Evolutionary conservation across 2,329 filamentous ascomycete genomes (phyloP).

Genomic region (Beauveria scarabaeidicola): DNA sequence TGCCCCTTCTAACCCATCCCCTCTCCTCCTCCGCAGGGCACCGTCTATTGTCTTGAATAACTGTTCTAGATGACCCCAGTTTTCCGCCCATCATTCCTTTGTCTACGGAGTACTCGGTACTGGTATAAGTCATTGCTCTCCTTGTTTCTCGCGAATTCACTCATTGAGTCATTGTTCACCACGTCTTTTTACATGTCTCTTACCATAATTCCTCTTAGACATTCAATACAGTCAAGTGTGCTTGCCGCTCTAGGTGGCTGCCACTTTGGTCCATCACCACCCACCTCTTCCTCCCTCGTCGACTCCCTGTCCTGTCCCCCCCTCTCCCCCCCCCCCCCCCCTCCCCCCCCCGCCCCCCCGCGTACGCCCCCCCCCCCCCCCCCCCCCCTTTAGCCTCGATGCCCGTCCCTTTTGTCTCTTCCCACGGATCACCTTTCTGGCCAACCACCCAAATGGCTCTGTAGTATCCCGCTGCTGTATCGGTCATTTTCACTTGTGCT

Average conservation of each 20-base stretch:
- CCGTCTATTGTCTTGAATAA: neutral
- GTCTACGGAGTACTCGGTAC: too few relatives aligned
- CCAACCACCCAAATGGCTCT: neutral
- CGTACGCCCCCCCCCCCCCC: too few relatives aligned
- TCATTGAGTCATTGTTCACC: neutral
- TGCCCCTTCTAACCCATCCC: neutral
- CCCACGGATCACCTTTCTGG: neutral
- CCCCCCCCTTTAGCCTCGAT: neutral
- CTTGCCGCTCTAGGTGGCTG: neutral
- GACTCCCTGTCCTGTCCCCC: neutral
- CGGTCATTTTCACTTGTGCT: neutral
- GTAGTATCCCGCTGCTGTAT: slow-evolving; percentile 3
- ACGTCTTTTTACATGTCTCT: neutral
- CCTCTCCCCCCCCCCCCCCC: neutral
- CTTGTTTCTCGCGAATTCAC: neutral
- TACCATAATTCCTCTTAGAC: neutral
- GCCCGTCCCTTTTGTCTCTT: neutral
- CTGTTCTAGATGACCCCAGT: neutral
- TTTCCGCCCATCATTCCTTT: neutral
- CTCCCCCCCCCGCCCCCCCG: too few relatives aligned
- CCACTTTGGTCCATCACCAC: slow-evolving; percentile 5
- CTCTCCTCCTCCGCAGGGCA: neutral
- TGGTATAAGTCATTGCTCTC: neutral
- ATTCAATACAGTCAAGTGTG: neutral
- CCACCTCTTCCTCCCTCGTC: neutral